Evolutionary conservation across 768 basidiomycete species (phyloP).

Genomic region (Cystoderma amianthinum): DNA sequence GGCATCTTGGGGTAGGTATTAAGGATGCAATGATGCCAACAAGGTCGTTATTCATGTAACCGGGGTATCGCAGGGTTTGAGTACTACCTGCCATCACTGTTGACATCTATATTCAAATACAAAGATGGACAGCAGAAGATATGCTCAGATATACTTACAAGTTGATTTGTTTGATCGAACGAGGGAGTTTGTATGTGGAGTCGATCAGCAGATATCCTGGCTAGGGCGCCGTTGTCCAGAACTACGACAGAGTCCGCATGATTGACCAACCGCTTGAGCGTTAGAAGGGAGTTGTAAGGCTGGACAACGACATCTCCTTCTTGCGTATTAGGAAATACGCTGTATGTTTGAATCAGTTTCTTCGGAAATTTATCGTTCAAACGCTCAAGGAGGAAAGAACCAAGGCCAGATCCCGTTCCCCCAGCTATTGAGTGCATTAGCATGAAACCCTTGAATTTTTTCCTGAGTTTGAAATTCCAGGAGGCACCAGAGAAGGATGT

Average conservation of each 20-base stretch:
- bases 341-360: constrained; percentile 98
- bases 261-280: constrained; percentile 89
- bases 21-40: constrained; percentile 95
- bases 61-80: constrained; percentile 93
- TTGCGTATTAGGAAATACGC: constrained; percentile 91
- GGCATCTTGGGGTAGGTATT: constrained; percentile 94
- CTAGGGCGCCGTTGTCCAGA: constrained; percentile 90
- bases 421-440: constrained; percentile 98
- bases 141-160: constrained; percentile 37
- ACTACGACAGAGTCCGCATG: constrained; percentile 98
- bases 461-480: neutral
- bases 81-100: constrained; percentile 98
- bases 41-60: constrained; percentile 99
- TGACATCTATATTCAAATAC: constrained; percentile 56
- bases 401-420: constrained; percentile 95
- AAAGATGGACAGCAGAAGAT: constrained; percentile 1
- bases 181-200: constrained; percentile 82
- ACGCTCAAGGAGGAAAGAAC: constrained; percentile 95
- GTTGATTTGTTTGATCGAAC: constrained; percentile 89
- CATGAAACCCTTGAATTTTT: constrained; percentile 81
- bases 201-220: constrained; percentile 89
- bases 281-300: constrained; percentile 93
- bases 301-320: constrained; percentile 98
- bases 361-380: constrained; percentile 98
- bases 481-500: constrained; percentile 10